Evolutionary conservation across 352 stramenopile genomes (phyloP).

Genomic region (Thalassiosira ordinaria): DNA sequence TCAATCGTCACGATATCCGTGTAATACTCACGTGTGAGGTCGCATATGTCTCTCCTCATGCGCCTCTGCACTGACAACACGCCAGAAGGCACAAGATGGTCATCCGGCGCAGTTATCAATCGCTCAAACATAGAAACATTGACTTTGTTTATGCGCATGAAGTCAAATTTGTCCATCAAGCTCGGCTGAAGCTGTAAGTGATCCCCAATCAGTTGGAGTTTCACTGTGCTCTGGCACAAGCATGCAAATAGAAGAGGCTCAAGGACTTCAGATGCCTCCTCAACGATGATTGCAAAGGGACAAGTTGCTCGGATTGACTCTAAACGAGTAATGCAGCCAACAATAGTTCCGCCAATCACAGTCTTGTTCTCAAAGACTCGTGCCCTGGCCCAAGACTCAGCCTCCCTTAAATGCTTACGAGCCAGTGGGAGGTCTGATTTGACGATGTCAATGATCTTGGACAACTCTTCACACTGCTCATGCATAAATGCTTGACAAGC

Average conservation of each 20-base stretch:
- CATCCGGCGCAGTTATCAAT: conserved; percentile 85
- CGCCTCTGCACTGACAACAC: conserved; percentile 89
- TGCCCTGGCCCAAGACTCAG: conserved; percentile 84
- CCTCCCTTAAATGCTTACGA: conserved; percentile 81
- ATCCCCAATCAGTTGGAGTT: conserved; percentile 91
- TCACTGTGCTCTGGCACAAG: conserved; percentile 87
- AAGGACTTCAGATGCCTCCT: conserved; percentile 90
- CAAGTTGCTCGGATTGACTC: conserved; percentile 88
- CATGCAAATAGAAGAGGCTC: conserved; percentile 89
- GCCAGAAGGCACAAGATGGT: conserved; percentile 85
- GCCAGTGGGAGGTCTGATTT: conserved; percentile 60
- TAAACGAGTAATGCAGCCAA: conserved; percentile 87
- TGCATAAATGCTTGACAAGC: conserved; percentile 60
- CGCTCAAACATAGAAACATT: conserved; percentile 91
- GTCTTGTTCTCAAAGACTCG: conserved; percentile 88
- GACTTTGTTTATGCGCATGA: conserved; percentile 88
- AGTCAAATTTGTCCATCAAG: conserved; percentile 89
- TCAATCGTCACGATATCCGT: conserved; percentile 87
- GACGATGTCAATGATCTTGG: conserved; percentile 41
- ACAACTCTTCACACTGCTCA: conserved; percentile 46
- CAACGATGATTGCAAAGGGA: conserved; percentile 89
- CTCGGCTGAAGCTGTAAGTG: conserved; percentile 89
- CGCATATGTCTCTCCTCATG: conserved; percentile 90
- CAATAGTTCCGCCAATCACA: conserved; percentile 90
- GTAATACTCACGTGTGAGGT: conserved; percentile 89